Percentiles rank a stretch among this genome's conserved stretches.
Evolutionary conservation across 192 early-diverging fungal genomes (phyloP).

Genomic region (Podila epigama): DNA sequence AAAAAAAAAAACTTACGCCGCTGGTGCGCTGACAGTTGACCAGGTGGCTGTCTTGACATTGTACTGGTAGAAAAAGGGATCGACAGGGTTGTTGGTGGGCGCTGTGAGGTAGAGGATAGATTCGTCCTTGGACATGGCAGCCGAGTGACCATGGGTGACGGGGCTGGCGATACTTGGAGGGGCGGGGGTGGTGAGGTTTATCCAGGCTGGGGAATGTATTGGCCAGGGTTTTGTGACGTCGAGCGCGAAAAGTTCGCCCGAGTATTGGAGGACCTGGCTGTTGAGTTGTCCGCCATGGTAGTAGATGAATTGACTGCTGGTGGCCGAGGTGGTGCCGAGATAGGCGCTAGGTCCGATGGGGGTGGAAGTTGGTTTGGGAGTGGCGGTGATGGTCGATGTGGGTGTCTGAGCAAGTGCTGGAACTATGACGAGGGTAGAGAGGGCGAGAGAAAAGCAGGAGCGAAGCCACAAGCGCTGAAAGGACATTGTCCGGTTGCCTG

Average conservation of each 20-base stretch:
- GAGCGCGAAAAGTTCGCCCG: constrained; percentile 21
- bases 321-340: constrained; percentile 14
- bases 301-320: constrained; percentile 6
- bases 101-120: constrained; percentile 24
- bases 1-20: constrained; percentile 29
- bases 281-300: constrained; percentile 45
- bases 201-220: constrained; percentile 19
- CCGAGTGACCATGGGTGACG: constrained; percentile 12
- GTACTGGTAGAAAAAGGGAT: constrained; percentile 25
- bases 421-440: background rate
- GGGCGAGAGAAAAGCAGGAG: background rate
- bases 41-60: constrained; percentile 14
- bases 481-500: too few relatives aligned
- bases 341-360: constrained; percentile 1
- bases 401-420: background rate
- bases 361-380: background rate
- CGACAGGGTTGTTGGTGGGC: background rate
- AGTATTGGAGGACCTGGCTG: background rate
- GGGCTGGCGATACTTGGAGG: constrained; percentile 6
- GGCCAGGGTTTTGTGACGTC: constrained; percentile 21
- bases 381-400: background rate
- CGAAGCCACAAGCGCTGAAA: too few relatives aligned
- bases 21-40: constrained; percentile 16
- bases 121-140: constrained; percentile 25
- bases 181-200: constrained; percentile 10